Conservation (phyloP, 2,329 filamentous ascomycete species). For the Xylariaceae sp. region DNA sequence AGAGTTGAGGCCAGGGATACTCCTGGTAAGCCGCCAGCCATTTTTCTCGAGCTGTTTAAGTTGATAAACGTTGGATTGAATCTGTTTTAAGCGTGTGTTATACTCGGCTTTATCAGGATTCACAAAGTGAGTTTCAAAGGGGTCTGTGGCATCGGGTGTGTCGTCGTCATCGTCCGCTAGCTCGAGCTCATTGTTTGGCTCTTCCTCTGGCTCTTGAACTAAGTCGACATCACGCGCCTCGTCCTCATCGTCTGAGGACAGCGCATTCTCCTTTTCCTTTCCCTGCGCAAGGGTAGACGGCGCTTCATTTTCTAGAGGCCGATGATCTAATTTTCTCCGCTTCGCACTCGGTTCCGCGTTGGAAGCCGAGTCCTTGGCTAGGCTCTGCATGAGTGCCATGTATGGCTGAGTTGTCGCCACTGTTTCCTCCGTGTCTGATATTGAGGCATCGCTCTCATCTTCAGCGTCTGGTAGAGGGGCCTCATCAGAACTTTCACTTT, state of each 20-base stretch:
- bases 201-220: constrained; percentile 47
- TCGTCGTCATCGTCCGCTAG: constrained; percentile 46
- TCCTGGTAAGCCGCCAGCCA: constrained; percentile 43
- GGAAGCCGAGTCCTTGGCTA: constrained; percentile 42
- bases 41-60: constrained; percentile 43
- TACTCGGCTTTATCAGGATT: constrained; percentile 58
- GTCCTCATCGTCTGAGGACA: constrained; percentile 32
- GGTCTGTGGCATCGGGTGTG: constrained; percentile 49
- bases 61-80: constrained; percentile 47
- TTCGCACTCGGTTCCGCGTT: constrained; percentile 46
- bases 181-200: constrained; percentile 33
- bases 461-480: constrained; percentile 38
- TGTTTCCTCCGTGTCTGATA: constrained; percentile 40
- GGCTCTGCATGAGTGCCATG: constrained; percentile 52
- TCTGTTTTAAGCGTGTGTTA: constrained; percentile 45
- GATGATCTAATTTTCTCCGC: constrained; percentile 50
- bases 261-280: constrained; percentile 16
- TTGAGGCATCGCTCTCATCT: constrained; percentile 41
- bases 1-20: constrained; percentile 39
- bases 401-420: constrained; percentile 44
- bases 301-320: constrained; percentile 18
- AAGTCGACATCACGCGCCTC: constrained; percentile 38
- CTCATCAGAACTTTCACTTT: constrained; percentile 33
- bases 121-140: constrained; percentile 77
- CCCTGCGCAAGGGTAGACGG: constrained; percentile 21